These are phyloP conservation scores for Colletotrichum sp. DNA, from an alignment of 2,329 filamentous ascomycete species.

Conservation along the genomic window DNA sequence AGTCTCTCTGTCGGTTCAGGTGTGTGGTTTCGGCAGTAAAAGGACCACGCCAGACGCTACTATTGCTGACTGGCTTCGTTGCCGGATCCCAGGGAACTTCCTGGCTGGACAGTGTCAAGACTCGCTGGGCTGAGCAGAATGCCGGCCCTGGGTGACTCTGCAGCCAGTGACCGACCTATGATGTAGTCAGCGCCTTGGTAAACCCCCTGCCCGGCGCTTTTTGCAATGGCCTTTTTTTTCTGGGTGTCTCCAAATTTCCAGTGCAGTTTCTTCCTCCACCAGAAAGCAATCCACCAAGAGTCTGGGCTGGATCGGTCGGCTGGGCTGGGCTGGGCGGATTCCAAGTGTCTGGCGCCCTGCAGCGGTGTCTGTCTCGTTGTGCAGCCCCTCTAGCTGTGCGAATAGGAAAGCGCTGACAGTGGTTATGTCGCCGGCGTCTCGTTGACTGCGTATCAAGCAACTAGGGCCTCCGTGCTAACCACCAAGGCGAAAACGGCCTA, in stretches of 20 bases:
- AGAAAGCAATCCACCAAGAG: background rate
- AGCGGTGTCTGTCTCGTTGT: background rate
- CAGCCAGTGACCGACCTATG: constrained; percentile 9
- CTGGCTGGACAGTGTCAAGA: background rate
- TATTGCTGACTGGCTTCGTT: background rate
- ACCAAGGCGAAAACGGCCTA: background rate
- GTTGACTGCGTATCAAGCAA: background rate
- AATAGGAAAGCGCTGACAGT: background rate
- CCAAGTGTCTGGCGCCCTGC: constrained; percentile 3
- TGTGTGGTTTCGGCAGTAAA: background rate
- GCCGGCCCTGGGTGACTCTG: background rate
- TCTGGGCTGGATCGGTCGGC: background rate
- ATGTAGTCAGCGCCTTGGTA: constrained; percentile 8
- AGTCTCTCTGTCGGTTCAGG: background rate
- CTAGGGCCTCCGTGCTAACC: background rate
- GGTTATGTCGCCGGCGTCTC: background rate
- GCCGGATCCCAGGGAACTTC: background rate
- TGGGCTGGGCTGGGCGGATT: constrained; percentile 7
- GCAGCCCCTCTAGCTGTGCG: background rate
- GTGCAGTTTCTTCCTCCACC: background rate
- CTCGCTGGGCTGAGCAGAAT: background rate
- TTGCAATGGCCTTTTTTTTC: background rate
- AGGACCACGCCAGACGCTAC: background rate
- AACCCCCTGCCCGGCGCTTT: constrained; percentile 3
- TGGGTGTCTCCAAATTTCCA: background rate